Conservation (phyloP, 202 grass and related monocot species). For the Cymbopogon flexuosus region DNA sequence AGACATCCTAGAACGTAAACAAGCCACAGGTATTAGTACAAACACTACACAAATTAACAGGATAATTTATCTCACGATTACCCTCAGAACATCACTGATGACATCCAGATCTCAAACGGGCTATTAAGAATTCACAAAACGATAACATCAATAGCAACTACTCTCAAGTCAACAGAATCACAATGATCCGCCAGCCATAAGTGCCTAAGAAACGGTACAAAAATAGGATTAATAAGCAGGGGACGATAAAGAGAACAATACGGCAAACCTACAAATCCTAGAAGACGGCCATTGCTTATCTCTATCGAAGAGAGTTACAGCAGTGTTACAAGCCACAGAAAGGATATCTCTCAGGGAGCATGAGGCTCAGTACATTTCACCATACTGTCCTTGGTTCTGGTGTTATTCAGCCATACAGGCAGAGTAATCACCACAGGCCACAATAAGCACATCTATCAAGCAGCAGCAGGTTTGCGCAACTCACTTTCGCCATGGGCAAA, state of each 20-base stretch:
- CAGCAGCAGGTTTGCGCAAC: slow-evolving; percentile 50
- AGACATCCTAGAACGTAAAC: no score
- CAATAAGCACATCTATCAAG: slow-evolving; percentile 15
- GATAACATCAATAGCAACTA: not conserved
- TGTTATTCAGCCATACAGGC: slow-evolving; percentile 11
- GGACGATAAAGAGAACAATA: not conserved
- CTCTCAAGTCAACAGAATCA: not conserved
- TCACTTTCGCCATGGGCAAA: slow-evolving; percentile 73
- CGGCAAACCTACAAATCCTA: slow-evolving; percentile 26
- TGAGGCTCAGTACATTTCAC: slow-evolving; percentile 28
- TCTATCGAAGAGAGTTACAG: slow-evolving; percentile 31
- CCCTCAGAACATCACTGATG: not conserved
- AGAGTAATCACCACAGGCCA: slow-evolving; percentile 17
- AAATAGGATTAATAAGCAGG: not conserved
- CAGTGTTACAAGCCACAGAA: slow-evolving; percentile 8
- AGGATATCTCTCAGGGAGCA: slow-evolving; percentile 1
- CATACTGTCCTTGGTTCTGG: slow-evolving; percentile 7
- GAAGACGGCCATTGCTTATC: not conserved
- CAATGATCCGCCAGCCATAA: not conserved
- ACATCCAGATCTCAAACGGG: not conserved
- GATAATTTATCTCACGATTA: not conserved
- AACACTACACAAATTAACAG: not conserved
- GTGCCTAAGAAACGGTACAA: slow-evolving; percentile 19
- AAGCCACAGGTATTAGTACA: not conserved
- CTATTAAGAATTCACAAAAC: not conserved